A percentile compares a stretch with the other conserved stretches of the same genome.
Conservation (phyloP, 2,329 filamentous ascomycete genomes). For the Trichophyton rubrum region DNA sequence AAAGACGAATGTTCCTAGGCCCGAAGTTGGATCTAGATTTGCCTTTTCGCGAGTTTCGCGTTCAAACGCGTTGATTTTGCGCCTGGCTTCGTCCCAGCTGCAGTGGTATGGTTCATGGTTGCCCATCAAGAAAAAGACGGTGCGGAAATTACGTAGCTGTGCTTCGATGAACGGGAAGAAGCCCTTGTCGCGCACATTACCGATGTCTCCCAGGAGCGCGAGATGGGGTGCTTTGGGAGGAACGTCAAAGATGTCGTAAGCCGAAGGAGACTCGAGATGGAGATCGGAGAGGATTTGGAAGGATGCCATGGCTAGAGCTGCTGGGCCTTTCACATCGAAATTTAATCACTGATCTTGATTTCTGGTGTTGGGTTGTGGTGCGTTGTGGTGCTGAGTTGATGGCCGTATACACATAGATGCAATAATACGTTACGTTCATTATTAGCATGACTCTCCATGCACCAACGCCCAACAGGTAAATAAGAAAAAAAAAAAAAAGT, state of each 20-base stretch:
- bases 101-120: constrained; percentile 45
- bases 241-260: constrained; percentile 42
- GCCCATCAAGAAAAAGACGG: constrained; percentile 42
- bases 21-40: not conserved
- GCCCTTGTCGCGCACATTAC: constrained; percentile 34
- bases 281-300: constrained; percentile 43
- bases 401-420: no score
- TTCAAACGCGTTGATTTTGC: no score
- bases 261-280: constrained; percentile 40
- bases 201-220: constrained; percentile 47
- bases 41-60: not conserved
- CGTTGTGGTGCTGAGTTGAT: no score
- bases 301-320: no score
- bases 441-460: no score
- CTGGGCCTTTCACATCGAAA: no score
- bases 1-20: constrained; percentile 29
- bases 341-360: no score
- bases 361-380: no score
- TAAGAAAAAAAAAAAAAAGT: no score
- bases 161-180: constrained; percentile 37
- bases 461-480: no score
- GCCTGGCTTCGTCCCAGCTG: constrained; percentile 16
- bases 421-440: no score
- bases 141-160: constrained; percentile 39
- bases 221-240: constrained; percentile 38